Evolutionary conservation across 352 stramenopile genomes (phyloP), one percentile per base, ranked within the genome.

Genomic region (Phytophthora macrochlamydospora): DNA sequence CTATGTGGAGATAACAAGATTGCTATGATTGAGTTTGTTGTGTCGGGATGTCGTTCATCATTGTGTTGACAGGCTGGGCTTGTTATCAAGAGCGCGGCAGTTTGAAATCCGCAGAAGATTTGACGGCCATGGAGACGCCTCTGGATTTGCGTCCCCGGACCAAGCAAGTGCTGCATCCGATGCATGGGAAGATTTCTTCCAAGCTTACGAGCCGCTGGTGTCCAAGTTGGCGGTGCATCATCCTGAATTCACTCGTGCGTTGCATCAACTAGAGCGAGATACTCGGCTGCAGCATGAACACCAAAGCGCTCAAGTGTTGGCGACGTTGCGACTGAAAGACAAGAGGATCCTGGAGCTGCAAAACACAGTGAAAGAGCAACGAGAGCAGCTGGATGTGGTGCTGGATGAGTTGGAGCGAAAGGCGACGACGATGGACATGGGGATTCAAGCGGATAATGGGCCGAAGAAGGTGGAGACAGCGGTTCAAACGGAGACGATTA

Each of bases 331-430:
- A 9, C 32, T 61, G 3, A 75, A 71, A 50, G 67, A 75, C 37
- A 32, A 52, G 46, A 48, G 33, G 30, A 75, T 75, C 3, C 45
- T 46, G 0, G 56, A 60, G 38, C 56, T 75, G 38, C 62, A 67
- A 28, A 71, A 44, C 32, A 3, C 58, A 0, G 56, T 71, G 46
- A 54, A 35, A n/a, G 62, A 71, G 43, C 67, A 75, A 13, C 56
- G 52, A 4, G 67, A 75, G 24, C 67, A 75, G 52, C 29, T 75
- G 38, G 67, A 75, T 43, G 62, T 75, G 18, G 50, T 75, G 30
- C 40, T 75, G 56, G 67, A 75, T 46, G 67, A 75, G 48, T 24
- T 75, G 53, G 67, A 71, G 56, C 67, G 67, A 4, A 51, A 56
- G 61, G 67, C 66, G 51, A 75, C 56, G 5, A 71, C 59, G 29